Conservation (phyloP, 306 rosid species). For the Sphenostylis stenocarpa region DNA sequence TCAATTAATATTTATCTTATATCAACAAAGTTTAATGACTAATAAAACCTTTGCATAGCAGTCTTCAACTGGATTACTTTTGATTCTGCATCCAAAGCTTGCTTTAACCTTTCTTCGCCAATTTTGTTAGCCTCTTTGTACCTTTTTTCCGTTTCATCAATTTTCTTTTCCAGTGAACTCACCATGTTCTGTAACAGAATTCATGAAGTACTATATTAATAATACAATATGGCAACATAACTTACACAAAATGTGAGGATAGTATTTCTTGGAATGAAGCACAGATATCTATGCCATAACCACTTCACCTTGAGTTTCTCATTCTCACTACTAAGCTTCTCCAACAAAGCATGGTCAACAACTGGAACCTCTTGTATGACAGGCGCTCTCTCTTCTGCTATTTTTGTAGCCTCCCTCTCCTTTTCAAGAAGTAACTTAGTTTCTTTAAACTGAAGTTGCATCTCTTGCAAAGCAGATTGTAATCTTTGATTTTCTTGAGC, state of each 20-base stretch:
- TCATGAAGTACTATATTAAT: slow-evolving; percentile 34
- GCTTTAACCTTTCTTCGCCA: slow-evolving; percentile 86
- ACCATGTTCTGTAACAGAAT: slow-evolving; percentile 59
- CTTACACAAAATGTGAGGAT: slow-evolving; percentile 9
- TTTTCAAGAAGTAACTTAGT: slow-evolving; percentile 63
- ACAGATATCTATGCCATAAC: slow-evolving; percentile 20
- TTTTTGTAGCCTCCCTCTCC: slow-evolving; percentile 60
- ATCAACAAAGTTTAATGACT: slow-evolving; percentile 14
- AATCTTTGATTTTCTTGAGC: slow-evolving; percentile 72
- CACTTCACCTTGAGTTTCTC: slow-evolving; percentile 74
- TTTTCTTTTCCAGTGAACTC: slow-evolving; percentile 74
- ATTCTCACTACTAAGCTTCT: slow-evolving; percentile 74
- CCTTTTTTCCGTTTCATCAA: slow-evolving; percentile 78
- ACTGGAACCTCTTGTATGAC: slow-evolving; percentile 79
- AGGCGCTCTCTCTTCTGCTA: slow-evolving; percentile 53
- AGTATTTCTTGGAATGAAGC: not conserved
- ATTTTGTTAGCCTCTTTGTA: slow-evolving; percentile 68
- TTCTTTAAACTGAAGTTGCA: slow-evolving; percentile 75
- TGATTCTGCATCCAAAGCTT: slow-evolving; percentile 83
- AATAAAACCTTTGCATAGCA: slow-evolving; percentile 73
- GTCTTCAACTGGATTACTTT: slow-evolving; percentile 73
- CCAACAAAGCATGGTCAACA: slow-evolving; percentile 70
- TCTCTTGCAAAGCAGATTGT: slow-evolving; percentile 70
- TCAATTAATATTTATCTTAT: slow-evolving; percentile 16
- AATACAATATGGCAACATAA: slow-evolving; percentile 12